These are phyloP conservation scores for Vickermania ingenoplastis DNA, from an alignment of 208 protist genomes.

Conservation along the genomic window DNA sequence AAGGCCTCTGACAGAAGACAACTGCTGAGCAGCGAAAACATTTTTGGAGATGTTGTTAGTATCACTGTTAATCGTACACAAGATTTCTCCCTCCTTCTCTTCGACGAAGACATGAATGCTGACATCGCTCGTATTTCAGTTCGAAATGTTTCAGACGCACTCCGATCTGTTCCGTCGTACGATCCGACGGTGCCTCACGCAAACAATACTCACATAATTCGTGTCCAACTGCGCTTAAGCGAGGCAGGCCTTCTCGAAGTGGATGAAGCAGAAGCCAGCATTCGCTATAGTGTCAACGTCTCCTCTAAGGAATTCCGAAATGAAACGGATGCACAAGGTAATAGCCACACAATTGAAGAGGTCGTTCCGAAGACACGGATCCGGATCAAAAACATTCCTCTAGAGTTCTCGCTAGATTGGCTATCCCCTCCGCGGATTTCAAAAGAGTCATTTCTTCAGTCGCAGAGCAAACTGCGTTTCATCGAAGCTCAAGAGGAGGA, in stretches of 20 bases:
- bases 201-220: conserved; percentile 77
- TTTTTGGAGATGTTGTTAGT: conserved; percentile 38
- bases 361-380: conserved; percentile 1
- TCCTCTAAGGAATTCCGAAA: conserved; percentile 19
- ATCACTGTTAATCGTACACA: conserved; percentile 66
- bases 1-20: conserved; percentile 8
- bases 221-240: conserved; percentile 56
- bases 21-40: conserved; percentile 16
- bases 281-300: conserved; percentile 53
- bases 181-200: conserved; percentile 31
- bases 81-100: conserved; percentile 64
- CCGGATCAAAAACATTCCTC: not conserved
- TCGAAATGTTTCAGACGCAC: conserved; percentile 27
- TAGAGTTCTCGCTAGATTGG: conserved; percentile 20
- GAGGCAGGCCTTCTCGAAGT: conserved; percentile 65
- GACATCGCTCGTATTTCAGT: conserved; percentile 35
- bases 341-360: not conserved
- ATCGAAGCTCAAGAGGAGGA: conserved; percentile 45
- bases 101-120: conserved; percentile 9
- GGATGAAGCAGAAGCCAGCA: conserved; percentile 42
- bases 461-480: conserved; percentile 23
- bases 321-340: not conserved
- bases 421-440: conserved; percentile 22
- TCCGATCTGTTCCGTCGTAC: conserved; percentile 31
- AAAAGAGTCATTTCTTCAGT: conserved; percentile 16